Base-by-base conservation (phyloP, 148 eudicot genomes). In the Cornus kousa region DNA sequence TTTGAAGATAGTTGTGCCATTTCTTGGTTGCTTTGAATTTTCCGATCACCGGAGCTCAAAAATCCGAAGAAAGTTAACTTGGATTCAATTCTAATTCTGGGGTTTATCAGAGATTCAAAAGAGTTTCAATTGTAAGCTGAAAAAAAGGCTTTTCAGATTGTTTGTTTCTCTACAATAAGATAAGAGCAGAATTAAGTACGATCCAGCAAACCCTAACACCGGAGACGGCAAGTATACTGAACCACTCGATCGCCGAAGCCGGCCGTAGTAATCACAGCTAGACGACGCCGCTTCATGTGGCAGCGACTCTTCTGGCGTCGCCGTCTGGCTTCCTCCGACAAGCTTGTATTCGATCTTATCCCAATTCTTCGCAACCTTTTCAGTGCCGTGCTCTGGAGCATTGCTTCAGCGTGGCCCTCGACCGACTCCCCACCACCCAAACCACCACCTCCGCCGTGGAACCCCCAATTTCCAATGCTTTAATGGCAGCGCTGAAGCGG, bases 351-450 rank as follows among this genome's bases (percentile, higher is more conserved):
- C 83, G 87, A 0, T 89, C 92, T 0, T 90, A 89, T 79, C 90
- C 92, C 0, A 89, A 85, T 33, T 89, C 92, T 0, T 89, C 97
- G 1, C 97, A 92, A 64, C 97, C 94, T 4, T 84, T 92, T 0
- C 97, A 92, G 85, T 92, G 90, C 68, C 77, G 93, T 24, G 94
- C 97, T 14, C 82, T 92, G 0, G 97, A 92, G 89, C 87, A 90
- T 16, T 92, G 97, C 80, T 90, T 92, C 81, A 90, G 89, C 67
- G 94, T 92, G 0, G 97, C 97, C 0, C 83, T 92, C 2, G 90
- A 92, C 32, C 87, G 94, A 7, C 83, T 92, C 20, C 93, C 93
- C 37, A 81, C 91, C 5, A 81, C 88, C 10, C 84, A 82, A 48
- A 75, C 75, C 39, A 68, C 78, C 71, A 55, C 83, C 9, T 60